A percentile compares a stretch with the other conserved stretches of the same genome.
Evolutionary conservation across 2,329 filamentous ascomycete species (phyloP).

Genomic region (Colletotrichum aenigma): DNA sequence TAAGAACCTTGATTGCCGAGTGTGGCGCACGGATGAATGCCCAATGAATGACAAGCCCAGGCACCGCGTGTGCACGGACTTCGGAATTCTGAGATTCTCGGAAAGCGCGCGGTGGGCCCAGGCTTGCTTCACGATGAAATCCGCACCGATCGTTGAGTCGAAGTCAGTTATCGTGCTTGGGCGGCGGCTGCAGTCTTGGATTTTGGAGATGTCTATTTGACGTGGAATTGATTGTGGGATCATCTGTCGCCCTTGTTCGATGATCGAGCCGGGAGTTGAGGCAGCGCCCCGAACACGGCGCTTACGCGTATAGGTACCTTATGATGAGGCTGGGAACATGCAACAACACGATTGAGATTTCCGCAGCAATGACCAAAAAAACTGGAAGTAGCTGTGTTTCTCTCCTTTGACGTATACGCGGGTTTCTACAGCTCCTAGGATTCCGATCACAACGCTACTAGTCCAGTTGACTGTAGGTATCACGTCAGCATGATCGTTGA

Average conservation of each 20-base stretch:
- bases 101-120: not conserved
- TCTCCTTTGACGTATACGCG: not conserved
- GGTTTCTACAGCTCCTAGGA: rapidly evolving
- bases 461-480: not conserved
- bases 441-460: not conserved
- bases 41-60: not conserved
- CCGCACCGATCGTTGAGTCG: not conserved
- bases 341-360: not conserved
- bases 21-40: not conserved
- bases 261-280: not conserved
- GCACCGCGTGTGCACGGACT: not conserved
- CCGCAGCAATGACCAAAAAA: not conserved
- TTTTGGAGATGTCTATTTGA: not conserved
- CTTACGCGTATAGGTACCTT: not conserved
- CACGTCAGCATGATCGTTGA: not conserved
- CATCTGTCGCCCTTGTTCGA: not conserved
- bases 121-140: not conserved
- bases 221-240: not conserved
- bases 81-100: not conserved
- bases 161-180: not conserved
- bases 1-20: not conserved
- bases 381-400: rapidly evolving
- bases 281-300: not conserved
- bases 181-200: not conserved
- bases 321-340: not conserved